phyloP scores from a whole-genome alignment of 768 basidiomycete species.

The Dendrothele bispora region DNA sequence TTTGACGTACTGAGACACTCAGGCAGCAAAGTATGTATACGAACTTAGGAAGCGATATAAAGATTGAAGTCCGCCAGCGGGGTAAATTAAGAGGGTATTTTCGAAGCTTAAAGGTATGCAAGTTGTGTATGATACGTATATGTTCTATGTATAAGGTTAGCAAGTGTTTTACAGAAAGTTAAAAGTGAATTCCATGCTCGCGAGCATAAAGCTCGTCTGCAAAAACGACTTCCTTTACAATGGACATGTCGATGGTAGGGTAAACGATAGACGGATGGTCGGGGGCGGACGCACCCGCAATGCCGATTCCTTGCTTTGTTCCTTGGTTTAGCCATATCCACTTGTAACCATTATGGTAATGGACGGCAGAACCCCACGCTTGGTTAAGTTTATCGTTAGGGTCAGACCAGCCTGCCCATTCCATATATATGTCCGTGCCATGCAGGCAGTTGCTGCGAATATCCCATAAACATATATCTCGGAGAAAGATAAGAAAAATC shows the following conservation, averaged over 20 bases:
- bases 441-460: constrained; percentile 42
- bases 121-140: too few species aligned
- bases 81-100: too few species aligned
- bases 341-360: constrained; percentile 47
- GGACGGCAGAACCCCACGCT: constrained; percentile 45
- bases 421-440: constrained; percentile 37
- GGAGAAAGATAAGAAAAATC: neutral
- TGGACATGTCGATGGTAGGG: constrained; percentile 30
- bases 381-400: constrained; percentile 34
- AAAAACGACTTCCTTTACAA: constrained; percentile 34
- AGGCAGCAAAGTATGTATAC: too few species aligned
- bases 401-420: constrained; percentile 49
- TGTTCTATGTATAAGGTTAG: too few species aligned
- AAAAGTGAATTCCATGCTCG: constrained; percentile 3
- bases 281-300: too few species aligned
- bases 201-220: constrained; percentile 35
- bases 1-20: too few species aligned
- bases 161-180: constrained; percentile 7
- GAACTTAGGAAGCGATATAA: too few species aligned
- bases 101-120: too few species aligned
- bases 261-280: too few species aligned
- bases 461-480: constrained; percentile 11
- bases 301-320: constrained; percentile 14
- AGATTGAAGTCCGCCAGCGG: too few species aligned
- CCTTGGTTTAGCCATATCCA: constrained; percentile 50